Evolutionary conservation across 768 basidiomycete species (phyloP), one percentile per base, ranked within the genome.

Genomic region (Pleurotus djamor): DNA sequence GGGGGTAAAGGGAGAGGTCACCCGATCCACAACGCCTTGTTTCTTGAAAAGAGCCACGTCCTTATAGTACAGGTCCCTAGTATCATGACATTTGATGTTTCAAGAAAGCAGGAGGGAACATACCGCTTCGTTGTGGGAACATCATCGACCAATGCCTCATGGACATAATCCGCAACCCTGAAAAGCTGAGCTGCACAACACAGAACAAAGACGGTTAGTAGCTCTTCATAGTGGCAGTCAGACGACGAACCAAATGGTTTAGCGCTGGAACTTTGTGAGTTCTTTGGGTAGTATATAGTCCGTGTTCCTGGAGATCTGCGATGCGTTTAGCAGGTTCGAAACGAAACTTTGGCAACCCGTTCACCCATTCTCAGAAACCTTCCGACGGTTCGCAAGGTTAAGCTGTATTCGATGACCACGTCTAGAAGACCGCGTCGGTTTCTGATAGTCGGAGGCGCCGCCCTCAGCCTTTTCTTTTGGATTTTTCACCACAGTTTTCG

Each of bases 21-120:
- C 95, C 61, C 79, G 78, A 71, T 98, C 92, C 0, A 96, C 94
- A 0, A 81, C 79, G n/a, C 74, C 72, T 69, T 98, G 96, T 5
- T 76, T 83, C 61, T 79, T 85, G 74, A 96, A 98, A 4, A 97
- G 74, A 0, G 70, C 63, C 1, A 94, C 89, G 59, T 96, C 92
- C 63, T 85, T 86, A 73, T 98, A 98, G 72, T 83, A 98, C 13
- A 96, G 81, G 70, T 96, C 94, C 12, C 95, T 94, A 59, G 33
- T 8, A 36, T 33, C 6, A n/a, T 54, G 52, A 33, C 52, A 54
- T 9, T 12, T 33, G 16, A 35, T 7, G 33, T 13, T n/a, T 38
- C 38, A 37, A 7, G 50, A 48, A 12, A 45, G 2, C 8, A 49
- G 4, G 21, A 33, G 28, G 32, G n/a, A 32, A 63, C 60, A 17